Conservation (phyloP, 2,329 filamentous ascomycete species). For the Colletotrichum ledebouriae region DNA sequence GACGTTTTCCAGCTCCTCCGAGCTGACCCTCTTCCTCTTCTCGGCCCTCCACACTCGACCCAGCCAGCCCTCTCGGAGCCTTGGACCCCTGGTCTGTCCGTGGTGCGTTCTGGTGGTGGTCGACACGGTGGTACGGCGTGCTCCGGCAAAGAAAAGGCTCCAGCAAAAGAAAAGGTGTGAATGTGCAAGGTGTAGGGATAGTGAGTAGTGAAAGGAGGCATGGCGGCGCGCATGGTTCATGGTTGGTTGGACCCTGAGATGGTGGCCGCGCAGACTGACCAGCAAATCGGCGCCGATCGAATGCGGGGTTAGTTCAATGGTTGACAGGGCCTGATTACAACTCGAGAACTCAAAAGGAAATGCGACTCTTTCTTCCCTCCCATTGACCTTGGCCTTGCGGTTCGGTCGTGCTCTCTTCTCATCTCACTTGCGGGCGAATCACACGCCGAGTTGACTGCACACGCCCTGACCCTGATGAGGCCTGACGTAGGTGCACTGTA, state of each 20-base stretch:
- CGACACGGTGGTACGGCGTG: conserved; percentile 8
- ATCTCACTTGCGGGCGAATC: conserved; percentile 25
- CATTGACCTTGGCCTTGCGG: background rate
- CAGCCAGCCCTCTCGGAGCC: conserved; percentile 21
- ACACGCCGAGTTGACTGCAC: conserved; percentile 15
- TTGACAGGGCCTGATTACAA: conserved; percentile 41
- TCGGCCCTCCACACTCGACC: conserved; percentile 12
- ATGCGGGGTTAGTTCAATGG: conserved; percentile 37
- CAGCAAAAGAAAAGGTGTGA: conserved; percentile 8
- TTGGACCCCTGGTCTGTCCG: conserved; percentile 41
- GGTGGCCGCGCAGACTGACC: conserved; percentile 30
- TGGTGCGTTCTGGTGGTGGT: conserved; percentile 16
- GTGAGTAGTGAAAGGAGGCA: conserved; percentile 17
- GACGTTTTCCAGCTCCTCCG: conserved; percentile 16
- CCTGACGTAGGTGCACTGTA: conserved; percentile 38
- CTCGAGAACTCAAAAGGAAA: conserved; percentile 23
- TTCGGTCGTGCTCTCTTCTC: background rate
- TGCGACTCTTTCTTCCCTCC: background rate
- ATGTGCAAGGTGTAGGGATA: conserved; percentile 29
- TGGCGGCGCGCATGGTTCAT: conserved; percentile 19
- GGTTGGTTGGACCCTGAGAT: conserved; percentile 40
- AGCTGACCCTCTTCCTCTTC: conserved; percentile 14
- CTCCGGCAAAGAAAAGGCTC: background rate
- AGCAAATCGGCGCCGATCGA: conserved; percentile 36
- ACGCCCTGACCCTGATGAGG: conserved; percentile 21